Evolutionary conservation across 768 basidiomycete genomes (phyloP), one percentile per base, ranked within the genome.

Genomic region (Collybia sp.): DNA sequence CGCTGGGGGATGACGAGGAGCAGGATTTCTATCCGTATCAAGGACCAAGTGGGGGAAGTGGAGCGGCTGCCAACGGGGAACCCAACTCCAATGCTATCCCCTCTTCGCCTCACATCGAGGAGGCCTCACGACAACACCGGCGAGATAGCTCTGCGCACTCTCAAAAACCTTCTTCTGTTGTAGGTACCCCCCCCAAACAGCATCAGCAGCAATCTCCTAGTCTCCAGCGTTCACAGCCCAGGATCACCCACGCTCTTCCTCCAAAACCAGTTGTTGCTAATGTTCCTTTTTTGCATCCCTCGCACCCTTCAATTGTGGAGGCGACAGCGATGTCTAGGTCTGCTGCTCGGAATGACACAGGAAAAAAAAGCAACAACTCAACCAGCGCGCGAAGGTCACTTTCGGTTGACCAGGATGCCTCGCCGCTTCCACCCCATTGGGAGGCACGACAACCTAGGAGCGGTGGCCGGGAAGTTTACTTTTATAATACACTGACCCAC

Each of bases 1-100:
- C 85, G 40, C 72, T 88, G 20, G 85, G 85, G 43, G 79, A 79
- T 51, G 83, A 85, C 55, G 82, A 88, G 44, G 83, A 85, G 41
- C 68, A 73, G 49, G 77, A 77, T 39, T 76, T 75, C 58, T 72
- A 76, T 54, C 54, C 53, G 30, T 58, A 61, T 45, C 51, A 55
- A 20, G 52, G 53, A 16, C 20, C 43, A 8, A 46, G 38, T 19
- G 30, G 0, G 19, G 35, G 17, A 13, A 37, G 6, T 18, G n/a
- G 17, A 6, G 35, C 35, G 6, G 10, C 35, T 10, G 10, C 35
- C 6, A n/a, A n/a, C 17, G n/a, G n/a, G n/a, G 17, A 18, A 18
- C n/a, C 3, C 10, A 37, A 37, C 17, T 37, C 17, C 42, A 48
- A 36, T 40, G 47, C 34, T 16, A 38, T 42, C 25, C 30, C 32